Evolutionary conservation across 2,329 filamentous ascomycete species (phyloP), one percentile per base, ranked within the genome.

Genomic region (Fusarium nurragi): DNA sequence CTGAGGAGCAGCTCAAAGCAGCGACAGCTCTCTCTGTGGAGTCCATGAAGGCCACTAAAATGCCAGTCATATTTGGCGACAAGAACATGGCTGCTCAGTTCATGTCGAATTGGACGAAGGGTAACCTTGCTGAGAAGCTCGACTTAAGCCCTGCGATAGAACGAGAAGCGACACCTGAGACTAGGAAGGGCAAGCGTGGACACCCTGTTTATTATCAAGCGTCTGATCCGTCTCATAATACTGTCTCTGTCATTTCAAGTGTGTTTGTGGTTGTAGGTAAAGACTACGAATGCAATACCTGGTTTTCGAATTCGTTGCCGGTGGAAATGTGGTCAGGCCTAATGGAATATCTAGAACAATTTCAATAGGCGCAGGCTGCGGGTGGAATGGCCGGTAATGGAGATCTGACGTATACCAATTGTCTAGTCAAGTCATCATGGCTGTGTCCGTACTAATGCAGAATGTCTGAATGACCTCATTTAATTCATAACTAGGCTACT

Each of bases 41-140:
- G 11, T 63, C 64, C 10, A 52, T 68, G 52, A 51, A n/a, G 11
- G 22, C 38, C 4, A 66, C 16, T 1, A 56, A 49, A 11, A 54
- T 53, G 45, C 50, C 47, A 2, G 50, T 58, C 3, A 51, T 69
- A 8, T 61, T 61, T 16, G 58, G 58, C 2, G 51, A 55, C 7
- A 54, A 51, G 13, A 40, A 61, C 11, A 67, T 68, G 52, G 45
- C 52, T 4, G 39, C 57, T 2, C 59, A 58, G 11, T 60, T 64
- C 8, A 56, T 68, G 63, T 68, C 66, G 2, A 69, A 68, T 23
- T 69, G 66, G 66, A 50, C 39, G 13, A 68, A 64, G 14, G 66
- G 40, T 0, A 49, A 36, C 4, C 46, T 68, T 4, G n/a, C 43
- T 7, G 58, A 67, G 3, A 66, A 58, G 11, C 18, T 69, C 14